Evolutionary conservation across 2,329 filamentous ascomycete species (phyloP).

Genomic region (Aureobasidium mangrovei): DNA sequence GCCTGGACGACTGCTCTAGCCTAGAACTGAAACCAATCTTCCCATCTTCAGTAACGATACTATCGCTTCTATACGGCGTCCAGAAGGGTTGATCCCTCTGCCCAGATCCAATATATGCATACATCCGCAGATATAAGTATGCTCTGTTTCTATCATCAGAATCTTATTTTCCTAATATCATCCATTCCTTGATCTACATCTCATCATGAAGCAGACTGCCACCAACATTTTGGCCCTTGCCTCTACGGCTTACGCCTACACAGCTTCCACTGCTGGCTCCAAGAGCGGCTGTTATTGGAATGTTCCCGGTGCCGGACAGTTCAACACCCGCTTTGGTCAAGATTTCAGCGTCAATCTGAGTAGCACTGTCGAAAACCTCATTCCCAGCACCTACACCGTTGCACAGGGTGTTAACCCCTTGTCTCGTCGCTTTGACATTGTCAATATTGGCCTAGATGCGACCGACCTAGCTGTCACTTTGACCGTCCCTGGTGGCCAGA

Average conservation of each 20-base stretch:
- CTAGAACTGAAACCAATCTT: neutral
- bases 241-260: slow-evolving; percentile 2
- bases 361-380: neutral
- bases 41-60: neutral
- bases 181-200: neutral
- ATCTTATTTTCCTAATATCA: neutral
- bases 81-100: neutral
- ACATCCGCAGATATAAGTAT: neutral
- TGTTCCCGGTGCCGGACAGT: slow-evolving; percentile 1
- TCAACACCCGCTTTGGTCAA: slow-evolving; percentile 10
- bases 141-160: neutral
- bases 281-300: slow-evolving; percentile 11
- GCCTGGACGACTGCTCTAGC: neutral
- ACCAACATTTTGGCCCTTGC: slow-evolving; percentile 5
- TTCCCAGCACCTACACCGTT: slow-evolving; percentile 13
- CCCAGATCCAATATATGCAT: neutral
- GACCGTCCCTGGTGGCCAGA: slow-evolving; percentile 15
- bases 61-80: neutral
- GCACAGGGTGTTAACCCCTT: slow-evolving; percentile 8
- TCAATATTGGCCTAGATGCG: slow-evolving; percentile 11
- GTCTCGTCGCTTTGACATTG: slow-evolving; percentile 12
- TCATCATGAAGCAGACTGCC: slow-evolving; percentile 4
- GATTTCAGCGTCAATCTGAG: neutral
- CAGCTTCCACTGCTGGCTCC: neutral
- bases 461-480: neutral